A percentile compares a stretch with the other conserved stretches of the same genome.
These are phyloP conservation scores for Metschnikowia santaceciliae DNA, from an alignment of 805 yeast genomes.

Conservation along the genomic window DNA sequence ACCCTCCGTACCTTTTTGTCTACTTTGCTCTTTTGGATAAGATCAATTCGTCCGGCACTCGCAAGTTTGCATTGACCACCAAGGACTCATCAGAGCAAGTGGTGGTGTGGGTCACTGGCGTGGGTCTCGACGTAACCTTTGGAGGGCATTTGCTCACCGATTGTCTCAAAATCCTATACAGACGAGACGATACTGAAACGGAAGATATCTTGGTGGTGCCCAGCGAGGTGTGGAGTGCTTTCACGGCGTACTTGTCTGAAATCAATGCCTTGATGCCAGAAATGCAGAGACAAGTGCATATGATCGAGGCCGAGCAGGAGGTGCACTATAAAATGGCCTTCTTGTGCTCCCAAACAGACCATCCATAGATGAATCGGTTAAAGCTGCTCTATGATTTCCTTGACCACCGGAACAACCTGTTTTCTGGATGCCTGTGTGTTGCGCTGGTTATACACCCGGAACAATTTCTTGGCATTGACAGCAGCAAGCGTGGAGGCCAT, in stretches of 20 bases:
- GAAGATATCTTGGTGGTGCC: constrained; percentile 12
- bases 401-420: constrained; percentile 71
- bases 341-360: constrained; percentile 14
- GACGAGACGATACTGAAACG: constrained; percentile 6
- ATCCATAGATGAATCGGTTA: too few species aligned
- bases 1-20: constrained; percentile 18
- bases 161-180: constrained; percentile 29
- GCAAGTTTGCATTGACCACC: constrained; percentile 26
- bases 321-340: constrained; percentile 23
- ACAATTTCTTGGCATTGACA: constrained; percentile 9
- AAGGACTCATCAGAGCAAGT: constrained; percentile 14
- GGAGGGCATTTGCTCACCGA: constrained; percentile 17
- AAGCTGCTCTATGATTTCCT: constrained; percentile 25
- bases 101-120: constrained; percentile 34
- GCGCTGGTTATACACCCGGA: constrained; percentile 40
- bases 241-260: constrained; percentile 6
- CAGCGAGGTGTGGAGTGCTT: constrained; percentile 9
- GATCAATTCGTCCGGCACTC: constrained; percentile 35
- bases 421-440: constrained; percentile 71
- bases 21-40: constrained; percentile 30
- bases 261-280: constrained; percentile 9
- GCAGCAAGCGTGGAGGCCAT: constrained; percentile 13
- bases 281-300: constrained; percentile 1
- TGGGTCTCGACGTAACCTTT: constrained; percentile 30
- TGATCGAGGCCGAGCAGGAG: constrained; percentile 10